A percentile compares a stretch with the other conserved stretches of the same genome.
Evolutionary conservation across 2,329 filamentous ascomycete species (phyloP).

Genomic region (Botrytis fragariae): DNA sequence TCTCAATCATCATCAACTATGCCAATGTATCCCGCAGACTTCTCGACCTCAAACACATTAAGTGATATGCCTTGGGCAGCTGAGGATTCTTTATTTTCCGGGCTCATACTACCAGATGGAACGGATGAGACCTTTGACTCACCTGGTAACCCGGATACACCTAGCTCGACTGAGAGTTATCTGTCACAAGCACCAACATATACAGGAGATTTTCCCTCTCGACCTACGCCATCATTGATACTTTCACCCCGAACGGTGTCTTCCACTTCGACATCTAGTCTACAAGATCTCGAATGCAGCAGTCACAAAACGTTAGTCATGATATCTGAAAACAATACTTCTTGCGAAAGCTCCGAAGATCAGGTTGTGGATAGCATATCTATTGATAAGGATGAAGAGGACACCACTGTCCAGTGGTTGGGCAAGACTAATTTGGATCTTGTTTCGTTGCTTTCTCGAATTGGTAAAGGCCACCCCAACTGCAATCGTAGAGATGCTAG

Average conservation of each 20-base stretch:
- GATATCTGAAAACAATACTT: too few species aligned
- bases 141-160: neutral
- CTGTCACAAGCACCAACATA: neutral
- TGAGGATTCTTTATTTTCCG: neutral
- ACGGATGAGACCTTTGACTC: neutral
- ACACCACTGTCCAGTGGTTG: neutral
- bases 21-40: neutral
- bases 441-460: neutral
- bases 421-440: neutral
- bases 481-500: neutral
- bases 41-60: neutral
- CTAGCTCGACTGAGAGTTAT: neutral
- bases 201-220: neutral
- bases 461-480: neutral
- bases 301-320: neutral
- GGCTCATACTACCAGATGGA: neutral
- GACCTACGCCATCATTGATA: neutral
- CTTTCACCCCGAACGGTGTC: neutral
- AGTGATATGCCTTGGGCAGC: conserved; percentile 1
- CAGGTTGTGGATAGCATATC: too few species aligned
- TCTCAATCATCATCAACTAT: neutral
- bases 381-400: neutral
- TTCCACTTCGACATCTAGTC: neutral
- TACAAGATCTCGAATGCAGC: neutral
- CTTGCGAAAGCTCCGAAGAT: neutral